Evolutionary conservation across 768 basidiomycete genomes (phyloP).

Genomic region (Vishniacozyma victoriae): DNA sequence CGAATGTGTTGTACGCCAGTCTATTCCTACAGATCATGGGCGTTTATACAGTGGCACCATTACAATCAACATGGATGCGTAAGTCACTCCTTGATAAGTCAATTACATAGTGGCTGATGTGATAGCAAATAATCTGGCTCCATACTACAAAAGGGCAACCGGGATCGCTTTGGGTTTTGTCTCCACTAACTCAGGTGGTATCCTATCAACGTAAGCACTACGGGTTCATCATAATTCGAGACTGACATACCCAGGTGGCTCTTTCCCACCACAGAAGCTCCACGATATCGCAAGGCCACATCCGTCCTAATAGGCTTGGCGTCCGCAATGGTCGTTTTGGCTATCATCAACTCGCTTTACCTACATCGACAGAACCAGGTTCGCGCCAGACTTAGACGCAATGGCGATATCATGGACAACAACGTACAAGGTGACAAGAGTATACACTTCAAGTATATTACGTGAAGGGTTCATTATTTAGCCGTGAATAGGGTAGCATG

Average conservation of each 20-base stretch:
- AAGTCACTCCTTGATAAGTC: neutral
- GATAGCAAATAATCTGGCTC: constrained; percentile 42
- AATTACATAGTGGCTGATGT: neutral
- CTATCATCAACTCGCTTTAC: constrained; percentile 14
- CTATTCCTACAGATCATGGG: constrained; percentile 45
- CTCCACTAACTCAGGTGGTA: constrained; percentile 25
- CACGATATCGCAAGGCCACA: constrained; percentile 16
- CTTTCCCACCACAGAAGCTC: constrained; percentile 28
- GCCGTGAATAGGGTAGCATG: too few relatives aligned
- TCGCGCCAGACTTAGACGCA: neutral
- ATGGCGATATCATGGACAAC: too few relatives aligned
- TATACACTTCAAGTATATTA: too few relatives aligned
- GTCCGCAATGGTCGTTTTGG: constrained; percentile 9
- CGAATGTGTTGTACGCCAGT: constrained; percentile 30
- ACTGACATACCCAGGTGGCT: constrained; percentile 13
- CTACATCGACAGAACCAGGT: constrained; percentile 12
- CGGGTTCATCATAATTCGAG: neutral
- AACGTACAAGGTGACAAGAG: too few relatives aligned
- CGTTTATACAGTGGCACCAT: constrained; percentile 33
- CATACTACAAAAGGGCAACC: constrained; percentile 43
- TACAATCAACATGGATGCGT: constrained; percentile 34
- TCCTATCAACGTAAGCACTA: constrained; percentile 20
- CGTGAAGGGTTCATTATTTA: too few relatives aligned
- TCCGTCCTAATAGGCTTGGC: constrained; percentile 12
- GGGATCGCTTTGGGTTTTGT: constrained; percentile 38